phyloP scores from a whole-genome alignment of 2,329 filamentous ascomycete genomes.

The Claviceps capensis region DNA sequence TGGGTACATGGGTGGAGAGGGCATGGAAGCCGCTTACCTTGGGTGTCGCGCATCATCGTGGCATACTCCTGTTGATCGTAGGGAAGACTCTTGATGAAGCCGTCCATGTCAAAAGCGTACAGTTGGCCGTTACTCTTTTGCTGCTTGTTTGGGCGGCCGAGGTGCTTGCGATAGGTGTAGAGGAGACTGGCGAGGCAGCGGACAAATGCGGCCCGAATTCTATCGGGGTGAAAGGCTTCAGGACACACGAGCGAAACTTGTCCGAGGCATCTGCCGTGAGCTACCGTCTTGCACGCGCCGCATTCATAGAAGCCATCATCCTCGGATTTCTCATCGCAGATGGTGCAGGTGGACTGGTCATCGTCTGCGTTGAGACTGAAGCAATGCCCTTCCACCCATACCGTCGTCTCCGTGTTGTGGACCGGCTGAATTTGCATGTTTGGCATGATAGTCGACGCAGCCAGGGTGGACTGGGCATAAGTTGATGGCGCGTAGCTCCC shows the following conservation, averaged over 20 bases:
- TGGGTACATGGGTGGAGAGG: too few species aligned
- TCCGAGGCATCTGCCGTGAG: slow-evolving; percentile 47
- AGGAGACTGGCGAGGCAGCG: slow-evolving; percentile 52
- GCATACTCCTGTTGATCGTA: slow-evolving; percentile 53
- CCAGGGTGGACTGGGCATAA: slow-evolving; percentile 75
- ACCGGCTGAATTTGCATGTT: slow-evolving; percentile 71
- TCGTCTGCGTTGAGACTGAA: slow-evolving; percentile 53
- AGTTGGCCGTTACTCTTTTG: slow-evolving; percentile 47
- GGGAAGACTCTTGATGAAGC: slow-evolving; percentile 49
- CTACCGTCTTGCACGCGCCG: slow-evolving; percentile 43
- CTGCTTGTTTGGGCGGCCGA: slow-evolving; percentile 44
- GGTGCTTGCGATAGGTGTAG: slow-evolving; percentile 52
- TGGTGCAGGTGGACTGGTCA: slow-evolving; percentile 46
- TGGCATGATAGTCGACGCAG: slow-evolving; percentile 77
- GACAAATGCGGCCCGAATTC: slow-evolving; percentile 49
- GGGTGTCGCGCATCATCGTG: slow-evolving; percentile 50
- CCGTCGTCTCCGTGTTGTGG: slow-evolving; percentile 60
- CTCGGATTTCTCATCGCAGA: slow-evolving; percentile 63
- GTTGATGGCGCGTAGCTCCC: slow-evolving; percentile 66
- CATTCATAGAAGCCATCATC: slow-evolving; percentile 65
- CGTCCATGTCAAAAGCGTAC: slow-evolving; percentile 52
- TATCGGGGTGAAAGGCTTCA: slow-evolving; percentile 46
- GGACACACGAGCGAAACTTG: slow-evolving; percentile 51
- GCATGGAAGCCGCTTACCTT: slow-evolving; percentile 32
- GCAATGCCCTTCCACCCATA: slow-evolving; percentile 79